phyloP scores from a whole-genome alignment of 164 flowering plant species.

The Umbilicus rupestris region DNA sequence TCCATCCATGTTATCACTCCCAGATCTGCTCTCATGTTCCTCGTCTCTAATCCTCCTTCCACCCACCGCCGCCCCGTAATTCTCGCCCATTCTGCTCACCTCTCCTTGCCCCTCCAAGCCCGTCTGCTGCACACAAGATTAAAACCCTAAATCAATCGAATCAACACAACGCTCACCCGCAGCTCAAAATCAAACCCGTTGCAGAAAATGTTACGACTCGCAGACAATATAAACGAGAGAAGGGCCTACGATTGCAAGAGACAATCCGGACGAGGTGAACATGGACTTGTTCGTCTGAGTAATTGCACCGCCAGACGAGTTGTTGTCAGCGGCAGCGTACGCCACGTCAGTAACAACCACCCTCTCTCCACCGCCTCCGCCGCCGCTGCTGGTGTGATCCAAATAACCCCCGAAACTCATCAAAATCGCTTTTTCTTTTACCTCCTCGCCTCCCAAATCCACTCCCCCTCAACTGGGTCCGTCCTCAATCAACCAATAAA shows the following conservation, averaged over 20 bases:
- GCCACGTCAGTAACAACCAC: slow-evolving; percentile 33
- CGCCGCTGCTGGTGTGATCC: slow-evolving; percentile 41
- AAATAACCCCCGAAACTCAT: slow-evolving; percentile 94
- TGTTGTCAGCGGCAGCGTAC: slow-evolving; percentile 15
- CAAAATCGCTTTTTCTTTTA: slow-evolving; percentile 24
- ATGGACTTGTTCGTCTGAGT: slow-evolving; percentile 38
- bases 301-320: slow-evolving; percentile 32
- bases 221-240: slow-evolving; percentile 4
- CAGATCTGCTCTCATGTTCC: slow-evolving; percentile 95
- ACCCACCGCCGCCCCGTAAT: slow-evolving; percentile 18
- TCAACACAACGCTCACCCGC: too few relatives aligned
- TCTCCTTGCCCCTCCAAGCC: slow-evolving; percentile 63
- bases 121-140: slow-evolving; percentile 39
- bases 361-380: slow-evolving; percentile 44
- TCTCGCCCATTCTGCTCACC: slow-evolving; percentile 26
- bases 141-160: not conserved
- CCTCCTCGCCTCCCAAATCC: not conserved
- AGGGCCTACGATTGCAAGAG: slow-evolving; percentile 76
- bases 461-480: not conserved
- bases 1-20: slow-evolving; percentile 83
- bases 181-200: not conserved
- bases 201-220: slow-evolving; percentile 1
- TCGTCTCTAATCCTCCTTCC: slow-evolving; percentile 59
- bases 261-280: slow-evolving; percentile 87
- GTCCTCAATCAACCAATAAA: not conserved